phyloP scores from a whole-genome alignment of 495 filamentous ascomycete species.

The Darksidea phi region DNA sequence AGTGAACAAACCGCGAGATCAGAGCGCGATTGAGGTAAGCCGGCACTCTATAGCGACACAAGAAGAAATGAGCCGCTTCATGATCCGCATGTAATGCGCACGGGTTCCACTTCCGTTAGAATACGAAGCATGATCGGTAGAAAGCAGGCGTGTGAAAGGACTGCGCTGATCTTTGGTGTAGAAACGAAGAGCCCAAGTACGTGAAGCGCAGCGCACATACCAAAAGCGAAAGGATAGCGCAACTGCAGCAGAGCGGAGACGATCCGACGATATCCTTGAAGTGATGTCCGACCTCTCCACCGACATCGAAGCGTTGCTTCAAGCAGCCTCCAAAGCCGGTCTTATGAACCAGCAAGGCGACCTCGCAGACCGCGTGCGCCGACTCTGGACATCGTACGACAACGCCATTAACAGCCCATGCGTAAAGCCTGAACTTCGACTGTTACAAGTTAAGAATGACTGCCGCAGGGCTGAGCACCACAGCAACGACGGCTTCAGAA shows the following conservation, averaged over 20 bases:
- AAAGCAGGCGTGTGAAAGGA: not conserved
- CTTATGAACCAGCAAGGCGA: conserved; percentile 7
- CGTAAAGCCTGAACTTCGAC: conserved; percentile 19
- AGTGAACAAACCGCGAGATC: conserved; percentile 9
- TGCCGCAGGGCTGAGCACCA: conserved; percentile 1
- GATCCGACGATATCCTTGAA: conserved; percentile 24
- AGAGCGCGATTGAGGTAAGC: conserved; percentile 26
- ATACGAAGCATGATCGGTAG: too few relatives aligned
- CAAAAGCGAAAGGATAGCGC: conserved; percentile 30
- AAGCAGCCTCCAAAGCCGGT: conserved; percentile 12
- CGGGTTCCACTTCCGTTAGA: too few relatives aligned
- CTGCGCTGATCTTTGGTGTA: not conserved
- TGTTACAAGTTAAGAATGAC: conserved; percentile 20
- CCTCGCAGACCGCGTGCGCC: conserved; percentile 12
- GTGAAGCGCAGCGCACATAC: conserved; percentile 31
- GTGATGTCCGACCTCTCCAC: conserved; percentile 26
- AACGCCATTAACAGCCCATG: conserved; percentile 13
- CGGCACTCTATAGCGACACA: not conserved
- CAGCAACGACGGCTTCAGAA: not conserved
- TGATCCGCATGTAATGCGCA: too few relatives aligned
- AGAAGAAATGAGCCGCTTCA: too few relatives aligned
- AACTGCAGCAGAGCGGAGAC: not conserved
- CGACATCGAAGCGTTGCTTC: conserved; percentile 27
- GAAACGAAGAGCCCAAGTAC: conserved; percentile 35
- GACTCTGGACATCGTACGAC: conserved; percentile 17